Conservation (phyloP, 345 rosid species). For the Rhodamnia rubescens region DNA sequence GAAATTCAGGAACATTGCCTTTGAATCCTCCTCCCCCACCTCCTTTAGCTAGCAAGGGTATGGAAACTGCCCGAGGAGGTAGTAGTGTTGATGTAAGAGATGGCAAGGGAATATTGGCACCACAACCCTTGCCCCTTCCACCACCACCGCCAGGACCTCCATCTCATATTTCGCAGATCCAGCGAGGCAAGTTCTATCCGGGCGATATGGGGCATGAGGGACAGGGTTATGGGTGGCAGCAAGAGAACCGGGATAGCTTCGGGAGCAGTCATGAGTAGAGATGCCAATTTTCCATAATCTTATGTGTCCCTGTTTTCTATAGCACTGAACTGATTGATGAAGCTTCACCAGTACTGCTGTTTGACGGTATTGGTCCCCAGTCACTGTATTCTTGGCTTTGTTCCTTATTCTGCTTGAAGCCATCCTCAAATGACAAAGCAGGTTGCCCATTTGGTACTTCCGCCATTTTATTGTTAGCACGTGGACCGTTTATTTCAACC, state of each 20-base stretch:
- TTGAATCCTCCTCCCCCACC: slow-evolving; percentile 30
- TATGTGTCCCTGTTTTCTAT: background rate
- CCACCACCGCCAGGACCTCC: slow-evolving; percentile 25
- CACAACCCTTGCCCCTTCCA: slow-evolving; percentile 31
- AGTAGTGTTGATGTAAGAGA: slow-evolving; percentile 29
- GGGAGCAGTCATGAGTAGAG: slow-evolving; percentile 45
- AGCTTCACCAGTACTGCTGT: background rate
- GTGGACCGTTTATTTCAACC: background rate
- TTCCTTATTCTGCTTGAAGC: background rate
- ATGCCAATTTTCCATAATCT: slow-evolving; percentile 1
- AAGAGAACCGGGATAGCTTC: slow-evolving; percentile 59
- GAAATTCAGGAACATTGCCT: slow-evolving; percentile 27
- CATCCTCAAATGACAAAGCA: background rate
- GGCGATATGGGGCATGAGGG: slow-evolving; percentile 47
- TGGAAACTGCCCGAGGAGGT: slow-evolving; percentile 25
- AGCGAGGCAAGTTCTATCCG: slow-evolving; percentile 41
- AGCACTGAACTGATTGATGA: background rate
- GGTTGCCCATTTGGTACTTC: background rate
- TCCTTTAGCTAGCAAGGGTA: background rate
- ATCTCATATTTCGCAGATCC: slow-evolving; percentile 26
- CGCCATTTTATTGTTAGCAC: background rate
- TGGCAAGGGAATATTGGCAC: slow-evolving; percentile 38
- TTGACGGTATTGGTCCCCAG: background rate
- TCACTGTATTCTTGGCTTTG: background rate
- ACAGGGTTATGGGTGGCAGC: slow-evolving; percentile 65